Base-by-base conservation (phyloP, 345 rosid species). In the Isatis tinctoria region DNA sequence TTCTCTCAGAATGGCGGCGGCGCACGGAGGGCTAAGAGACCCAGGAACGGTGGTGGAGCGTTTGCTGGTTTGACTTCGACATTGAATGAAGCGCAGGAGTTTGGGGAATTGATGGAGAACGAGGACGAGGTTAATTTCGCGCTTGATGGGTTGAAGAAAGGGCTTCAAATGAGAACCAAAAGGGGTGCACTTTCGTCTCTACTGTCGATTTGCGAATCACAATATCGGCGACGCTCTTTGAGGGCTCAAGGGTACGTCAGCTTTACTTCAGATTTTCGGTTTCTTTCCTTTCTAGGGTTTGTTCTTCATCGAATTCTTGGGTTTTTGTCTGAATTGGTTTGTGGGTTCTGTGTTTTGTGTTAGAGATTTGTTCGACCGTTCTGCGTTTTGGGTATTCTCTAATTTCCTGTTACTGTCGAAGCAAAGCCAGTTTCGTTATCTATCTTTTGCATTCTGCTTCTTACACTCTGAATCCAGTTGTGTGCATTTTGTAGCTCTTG, bases 101-200 rank as follows among this genome's bases (percentile, higher is more conserved):
- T 81, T 5, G 97, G 98, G 17, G 96, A 90, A 80, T 83, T 91
- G 93, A 91, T 94, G 96, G 98, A 90, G 83, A 87, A 88, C 65
- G 90, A 87, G 6, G 98, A 90, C 44, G 98, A 94, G 84, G 90
- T 91, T 65, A 84, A 94, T 67, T 94, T 90, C 71, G 92, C 96
- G 24, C 85, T 94, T 43, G 97, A 94, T 72, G 96, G 96, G 79
- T 78, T 94, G 32, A 80, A 68, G 86, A 84, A 82, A 35, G 96
- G 87, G 2, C 91, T 85, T 64, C 96, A 87, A 4, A 37, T 82
- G 53, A 85, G 90, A 81, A 87, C 87, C 74, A 76, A 87, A 83
- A 82, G 96, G 37, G 90, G 85, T 24, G 85, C 90, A 27, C 60
- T 91, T 47, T 47, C 82, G 54, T 91, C 97, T 65, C 74, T 94